Percentiles rank a stretch among this genome's conserved stretches.
Evolutionary conservation across 495 filamentous ascomycete genomes (phyloP).

Genomic region (Antarctomyces pellizariae): DNA sequence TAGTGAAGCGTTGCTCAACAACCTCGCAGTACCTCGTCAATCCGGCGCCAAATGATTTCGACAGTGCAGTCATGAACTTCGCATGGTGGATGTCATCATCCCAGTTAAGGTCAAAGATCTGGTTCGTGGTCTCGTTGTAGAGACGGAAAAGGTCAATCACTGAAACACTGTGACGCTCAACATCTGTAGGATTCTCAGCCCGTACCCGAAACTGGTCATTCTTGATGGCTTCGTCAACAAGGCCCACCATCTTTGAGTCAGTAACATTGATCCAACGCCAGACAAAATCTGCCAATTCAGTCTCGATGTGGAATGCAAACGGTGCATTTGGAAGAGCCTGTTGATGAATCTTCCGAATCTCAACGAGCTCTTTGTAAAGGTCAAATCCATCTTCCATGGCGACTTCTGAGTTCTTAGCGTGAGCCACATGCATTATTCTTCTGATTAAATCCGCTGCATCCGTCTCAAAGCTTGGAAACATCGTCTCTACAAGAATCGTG

Average conservation of each 20-base stretch:
- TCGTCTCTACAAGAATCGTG: constrained; percentile 52
- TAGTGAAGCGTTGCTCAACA: constrained; percentile 63
- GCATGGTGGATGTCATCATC: constrained; percentile 82
- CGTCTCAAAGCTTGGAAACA: constrained; percentile 72
- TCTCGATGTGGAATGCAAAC: constrained; percentile 76
- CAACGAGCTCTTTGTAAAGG: constrained; percentile 68
- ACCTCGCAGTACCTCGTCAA: constrained; percentile 81
- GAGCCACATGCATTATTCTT: constrained; percentile 48
- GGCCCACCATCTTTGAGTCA: constrained; percentile 53
- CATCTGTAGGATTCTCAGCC: constrained; percentile 38
- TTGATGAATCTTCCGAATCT: constrained; percentile 55
- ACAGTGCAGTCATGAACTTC: constrained; percentile 89
- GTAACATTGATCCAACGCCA: constrained; percentile 82
- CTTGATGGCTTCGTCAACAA: constrained; percentile 75
- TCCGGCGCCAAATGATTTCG: constrained; percentile 65
- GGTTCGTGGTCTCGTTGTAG: constrained; percentile 75
- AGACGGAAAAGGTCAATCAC: constrained; percentile 85
- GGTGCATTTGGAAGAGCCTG: constrained; percentile 37
- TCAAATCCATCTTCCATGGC: constrained; percentile 80
- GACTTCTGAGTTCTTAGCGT: constrained; percentile 47
- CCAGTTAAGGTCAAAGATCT: constrained; percentile 71
- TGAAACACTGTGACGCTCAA: constrained; percentile 76
- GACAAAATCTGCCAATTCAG: constrained; percentile 68
- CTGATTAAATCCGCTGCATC: constrained; percentile 65
- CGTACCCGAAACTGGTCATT: constrained; percentile 64